Evolutionary conservation across 306 rosid species (phyloP).

Genomic region (Pyrus betulifolia): DNA sequence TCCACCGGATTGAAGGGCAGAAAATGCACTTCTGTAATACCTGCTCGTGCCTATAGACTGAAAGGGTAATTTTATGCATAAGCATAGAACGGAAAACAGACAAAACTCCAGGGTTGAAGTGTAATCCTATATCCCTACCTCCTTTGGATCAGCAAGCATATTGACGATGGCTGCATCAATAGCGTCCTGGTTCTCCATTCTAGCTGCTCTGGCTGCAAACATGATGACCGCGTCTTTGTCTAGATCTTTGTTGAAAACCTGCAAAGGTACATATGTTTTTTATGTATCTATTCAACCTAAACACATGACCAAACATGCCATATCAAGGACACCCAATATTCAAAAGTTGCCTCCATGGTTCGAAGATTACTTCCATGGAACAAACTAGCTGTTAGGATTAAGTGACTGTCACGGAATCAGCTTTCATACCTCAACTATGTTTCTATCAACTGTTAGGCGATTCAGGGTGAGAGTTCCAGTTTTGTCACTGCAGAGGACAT

Average conservation of each 20-base stretch:
- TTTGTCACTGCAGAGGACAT: slow-evolving; percentile 86
- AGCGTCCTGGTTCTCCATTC: slow-evolving; percentile 82
- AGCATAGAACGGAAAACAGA: slow-evolving; percentile 6
- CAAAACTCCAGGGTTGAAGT: background rate
- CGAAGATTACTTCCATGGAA: background rate
- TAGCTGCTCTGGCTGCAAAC: slow-evolving; percentile 82
- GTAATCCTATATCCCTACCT: slow-evolving; percentile 34
- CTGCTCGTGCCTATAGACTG: slow-evolving; percentile 56
- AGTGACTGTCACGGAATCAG: background rate
- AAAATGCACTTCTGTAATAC: slow-evolving; percentile 76
- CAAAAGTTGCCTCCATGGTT: background rate
- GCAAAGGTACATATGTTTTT: slow-evolving; percentile 5
- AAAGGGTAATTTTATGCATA: background rate
- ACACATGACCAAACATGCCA: background rate
- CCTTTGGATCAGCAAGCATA: slow-evolving; percentile 83
- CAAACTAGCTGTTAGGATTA: background rate
- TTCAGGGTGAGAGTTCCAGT: slow-evolving; percentile 87
- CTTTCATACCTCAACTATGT: slow-evolving; percentile 55
- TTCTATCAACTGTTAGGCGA: slow-evolving; percentile 71
- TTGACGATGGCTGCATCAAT: slow-evolving; percentile 69
- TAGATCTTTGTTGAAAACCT: slow-evolving; percentile 64
- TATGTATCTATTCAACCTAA: background rate
- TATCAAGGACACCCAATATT: background rate
- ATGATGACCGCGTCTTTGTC: slow-evolving; percentile 60
- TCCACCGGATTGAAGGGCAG: slow-evolving; percentile 87